phyloP scores from a whole-genome alignment of 1,139 yeast genomes.

The Casaregolazyma suthepensis region DNA sequence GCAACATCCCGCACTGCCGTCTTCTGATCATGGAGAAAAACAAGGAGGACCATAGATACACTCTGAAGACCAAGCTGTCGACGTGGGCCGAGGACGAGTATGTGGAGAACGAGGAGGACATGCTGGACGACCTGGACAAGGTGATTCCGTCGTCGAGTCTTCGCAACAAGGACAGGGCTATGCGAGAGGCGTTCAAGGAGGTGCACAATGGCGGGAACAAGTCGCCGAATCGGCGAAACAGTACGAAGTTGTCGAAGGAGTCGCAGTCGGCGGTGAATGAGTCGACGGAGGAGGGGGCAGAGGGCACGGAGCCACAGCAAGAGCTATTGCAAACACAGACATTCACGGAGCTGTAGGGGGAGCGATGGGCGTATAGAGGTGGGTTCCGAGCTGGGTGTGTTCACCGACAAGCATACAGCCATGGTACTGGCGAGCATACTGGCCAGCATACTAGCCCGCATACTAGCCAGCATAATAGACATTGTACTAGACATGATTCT shows the following conservation, averaged over 20 bases:
- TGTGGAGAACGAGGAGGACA: slow-evolving; percentile 5
- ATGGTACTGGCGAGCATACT: too few relatives aligned
- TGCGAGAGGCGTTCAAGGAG: slow-evolving; percentile 9
- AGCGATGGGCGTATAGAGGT: neutral
- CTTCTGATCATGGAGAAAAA: slow-evolving; percentile 68
- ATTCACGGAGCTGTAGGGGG: neutral
- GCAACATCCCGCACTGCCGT: slow-evolving; percentile 80
- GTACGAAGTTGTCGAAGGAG: neutral
- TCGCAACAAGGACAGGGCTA: slow-evolving; percentile 13
- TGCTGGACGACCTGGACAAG: slow-evolving; percentile 4
- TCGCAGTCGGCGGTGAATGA: neutral
- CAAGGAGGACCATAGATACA: slow-evolving; percentile 30
- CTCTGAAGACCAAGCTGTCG: slow-evolving; percentile 27
- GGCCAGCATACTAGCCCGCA: too few relatives aligned
- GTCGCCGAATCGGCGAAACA: slow-evolving; percentile 3
- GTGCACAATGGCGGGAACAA: neutral
- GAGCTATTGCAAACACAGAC: neutral
- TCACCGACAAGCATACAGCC: too few relatives aligned
- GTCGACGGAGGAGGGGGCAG: neutral
- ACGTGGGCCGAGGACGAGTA: slow-evolving; percentile 33
- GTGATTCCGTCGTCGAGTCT: neutral
- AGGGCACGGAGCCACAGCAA: neutral
- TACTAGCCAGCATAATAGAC: too few relatives aligned
- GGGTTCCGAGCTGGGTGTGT: neutral
- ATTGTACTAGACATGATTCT: too few relatives aligned